Evolutionary conservation across 768 basidiomycete species (phyloP).

Genomic region (Termitomyces sp.): DNA sequence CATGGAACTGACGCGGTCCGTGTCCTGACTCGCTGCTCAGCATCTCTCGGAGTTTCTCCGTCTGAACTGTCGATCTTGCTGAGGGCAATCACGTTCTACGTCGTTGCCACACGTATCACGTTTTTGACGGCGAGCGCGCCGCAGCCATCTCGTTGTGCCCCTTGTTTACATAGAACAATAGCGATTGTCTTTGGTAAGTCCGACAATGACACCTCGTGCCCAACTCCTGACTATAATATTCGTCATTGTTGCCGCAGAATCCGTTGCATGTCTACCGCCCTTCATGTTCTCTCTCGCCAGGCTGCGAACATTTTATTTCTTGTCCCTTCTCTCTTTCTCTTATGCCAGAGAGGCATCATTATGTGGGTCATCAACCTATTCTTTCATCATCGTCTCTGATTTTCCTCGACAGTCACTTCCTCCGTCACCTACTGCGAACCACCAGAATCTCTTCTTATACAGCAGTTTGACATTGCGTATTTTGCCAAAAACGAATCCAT

Average conservation of each 20-base stretch:
- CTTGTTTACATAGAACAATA: constrained; percentile 3
- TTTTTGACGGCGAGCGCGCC: background rate
- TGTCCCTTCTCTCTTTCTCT: constrained; percentile 29
- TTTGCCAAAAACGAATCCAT: constrained; percentile 68
- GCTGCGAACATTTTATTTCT: constrained; percentile 55
- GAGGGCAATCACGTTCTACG: background rate
- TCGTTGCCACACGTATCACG: background rate
- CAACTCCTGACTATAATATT: background rate
- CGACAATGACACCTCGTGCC: constrained; percentile 11
- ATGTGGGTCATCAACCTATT: constrained; percentile 41
- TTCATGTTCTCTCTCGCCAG: constrained; percentile 69
- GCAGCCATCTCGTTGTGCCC: background rate
- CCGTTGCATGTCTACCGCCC: constrained; percentile 20
- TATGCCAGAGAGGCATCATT: constrained; percentile 49
- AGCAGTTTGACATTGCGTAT: constrained; percentile 72
- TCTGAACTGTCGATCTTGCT: background rate
- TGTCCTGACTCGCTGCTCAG: background rate
- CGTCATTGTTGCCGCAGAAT: background rate
- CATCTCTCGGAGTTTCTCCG: background rate
- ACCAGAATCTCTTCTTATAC: constrained; percentile 72
- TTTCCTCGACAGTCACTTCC: constrained; percentile 57
- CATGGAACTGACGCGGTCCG: background rate
- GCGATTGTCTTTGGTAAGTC: constrained; percentile 3
- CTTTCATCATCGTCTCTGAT: constrained; percentile 7
- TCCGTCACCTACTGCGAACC: constrained; percentile 85